phyloP scores from a whole-genome alignment of 352 stramenopile genomes.

The Phytopythium oedochilum region DNA sequence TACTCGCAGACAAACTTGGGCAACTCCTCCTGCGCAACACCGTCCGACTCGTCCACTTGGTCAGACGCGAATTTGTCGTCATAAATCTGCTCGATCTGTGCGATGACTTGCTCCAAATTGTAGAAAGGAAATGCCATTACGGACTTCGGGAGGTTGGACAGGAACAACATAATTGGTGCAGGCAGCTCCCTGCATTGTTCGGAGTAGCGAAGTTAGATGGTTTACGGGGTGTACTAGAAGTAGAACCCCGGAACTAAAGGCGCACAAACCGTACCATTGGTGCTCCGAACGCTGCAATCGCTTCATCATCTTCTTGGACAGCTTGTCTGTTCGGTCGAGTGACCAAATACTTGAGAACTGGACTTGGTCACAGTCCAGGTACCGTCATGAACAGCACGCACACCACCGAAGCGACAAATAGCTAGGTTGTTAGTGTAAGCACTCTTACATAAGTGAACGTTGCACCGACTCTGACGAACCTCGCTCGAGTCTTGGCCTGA shows the following conservation, averaged over 20 bases:
- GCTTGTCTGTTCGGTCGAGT: constrained; percentile 33
- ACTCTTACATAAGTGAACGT: background rate
- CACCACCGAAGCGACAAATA: background rate
- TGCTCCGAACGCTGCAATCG: constrained; percentile 37
- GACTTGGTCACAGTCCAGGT: background rate
- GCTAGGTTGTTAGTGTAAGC: too few species aligned
- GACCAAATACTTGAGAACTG: constrained; percentile 71
- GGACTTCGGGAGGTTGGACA: constrained; percentile 69
- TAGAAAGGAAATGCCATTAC: constrained; percentile 72
- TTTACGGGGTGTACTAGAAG: too few species aligned
- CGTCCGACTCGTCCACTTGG: constrained; percentile 47
- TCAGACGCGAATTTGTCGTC: constrained; percentile 72
- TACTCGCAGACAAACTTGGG: constrained; percentile 65
- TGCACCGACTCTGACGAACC: constrained; percentile 2
- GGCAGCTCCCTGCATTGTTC: constrained; percentile 37
- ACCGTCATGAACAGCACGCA: background rate
- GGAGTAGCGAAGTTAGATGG: background rate
- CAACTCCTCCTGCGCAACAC: constrained; percentile 52
- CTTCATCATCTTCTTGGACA: constrained; percentile 37
- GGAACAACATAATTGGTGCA: constrained; percentile 39
- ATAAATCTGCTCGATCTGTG: constrained; percentile 69
- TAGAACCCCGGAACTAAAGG: too few species aligned
- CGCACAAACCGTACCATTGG: constrained; percentile 29
- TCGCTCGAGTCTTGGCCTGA: constrained; percentile 8
- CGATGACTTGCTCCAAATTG: constrained; percentile 35